Base-by-base conservation (phyloP, 2,329 filamentous ascomycete genomes). In the Ceratocystis cubensis region DNA sequence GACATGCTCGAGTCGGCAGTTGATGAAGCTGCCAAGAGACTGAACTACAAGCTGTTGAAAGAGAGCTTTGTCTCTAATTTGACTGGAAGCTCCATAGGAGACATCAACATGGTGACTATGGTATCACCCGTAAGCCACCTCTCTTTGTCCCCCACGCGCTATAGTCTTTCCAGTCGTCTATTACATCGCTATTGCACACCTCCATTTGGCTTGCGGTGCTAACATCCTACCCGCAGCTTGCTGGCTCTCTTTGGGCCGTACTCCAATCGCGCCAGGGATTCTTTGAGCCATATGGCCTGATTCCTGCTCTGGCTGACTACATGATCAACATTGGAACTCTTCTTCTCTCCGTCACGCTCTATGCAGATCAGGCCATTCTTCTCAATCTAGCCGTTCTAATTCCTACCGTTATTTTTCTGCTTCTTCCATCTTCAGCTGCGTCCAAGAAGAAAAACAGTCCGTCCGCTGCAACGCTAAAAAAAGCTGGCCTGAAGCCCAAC, bases 41-140 rank as follows among this genome's bases (percentile, higher is more conserved):
- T 76, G 48, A 69, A 20, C 61, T 96, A 96, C 80, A 99, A 96
- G 78, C 84, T 88, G 72, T 82, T 88, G 71, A 99, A 99, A 79
- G 92, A 96, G 80, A 91, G 91, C 73, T 96, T 96, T 75, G 94
- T 99, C 73, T 96, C 93, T 65, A 89, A 91, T 75, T 84, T 96
- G 37, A 86, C 88, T 5, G 94, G 94, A 50, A 91, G 94, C 68
- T 82, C 85, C 41, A 86, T 96, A 69, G 78, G 82, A 71, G 94
- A 99, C 75, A 92, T 99, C 78, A 93, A 92, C 75, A 82, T 84
- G 71, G 89, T 97, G 71, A 91, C 89, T 61, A 82, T 89, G 62
- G 87, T 96, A 70, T 90, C 91, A 73, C 87, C 92, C 73, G 94
- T 96, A 83, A 73, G 84, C 20, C 46, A 46, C 22, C 46, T 41